phyloP scores from a whole-genome alignment of 768 basidiomycete genomes.

The Amanita rimosa region DNA sequence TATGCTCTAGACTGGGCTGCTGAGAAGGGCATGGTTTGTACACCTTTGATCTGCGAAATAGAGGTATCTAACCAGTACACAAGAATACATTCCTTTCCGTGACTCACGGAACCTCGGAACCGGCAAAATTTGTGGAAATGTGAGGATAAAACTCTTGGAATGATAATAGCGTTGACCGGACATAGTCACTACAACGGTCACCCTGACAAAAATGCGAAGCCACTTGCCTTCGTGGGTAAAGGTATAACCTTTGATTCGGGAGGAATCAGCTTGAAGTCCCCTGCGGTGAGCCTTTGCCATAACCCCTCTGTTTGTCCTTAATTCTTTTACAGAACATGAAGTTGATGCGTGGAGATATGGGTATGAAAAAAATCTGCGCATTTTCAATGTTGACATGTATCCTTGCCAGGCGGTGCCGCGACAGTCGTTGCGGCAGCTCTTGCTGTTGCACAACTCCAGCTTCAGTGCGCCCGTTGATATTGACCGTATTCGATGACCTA shows the following conservation, averaged over 20 bases:
- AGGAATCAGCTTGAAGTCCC: constrained; percentile 80
- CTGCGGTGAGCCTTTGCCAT: constrained; percentile 31
- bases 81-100: constrained; percentile 79
- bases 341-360: constrained; percentile 83
- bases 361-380: constrained; percentile 18
- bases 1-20: constrained; percentile 58
- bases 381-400: neutral
- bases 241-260: constrained; percentile 87
- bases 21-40: constrained; percentile 67
- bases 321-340: constrained; percentile 53
- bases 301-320: neutral
- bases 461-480: constrained; percentile 47
- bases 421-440: constrained; percentile 61
- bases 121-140: constrained; percentile 85
- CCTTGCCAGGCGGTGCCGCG: constrained; percentile 57
- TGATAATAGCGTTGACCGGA: neutral
- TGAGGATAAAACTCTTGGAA: constrained; percentile 17
- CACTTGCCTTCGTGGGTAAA: constrained; percentile 75
- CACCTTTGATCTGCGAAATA: neutral
- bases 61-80: neutral
- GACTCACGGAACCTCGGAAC: constrained; percentile 70
- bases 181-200: constrained; percentile 76
- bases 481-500: neutral
- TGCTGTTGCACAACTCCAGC: constrained; percentile 68
- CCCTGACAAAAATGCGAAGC: constrained; percentile 37